Evolutionary conservation across 2,329 filamentous ascomycete genomes (phyloP).

Genomic region (Penicillium hesseltinei): DNA sequence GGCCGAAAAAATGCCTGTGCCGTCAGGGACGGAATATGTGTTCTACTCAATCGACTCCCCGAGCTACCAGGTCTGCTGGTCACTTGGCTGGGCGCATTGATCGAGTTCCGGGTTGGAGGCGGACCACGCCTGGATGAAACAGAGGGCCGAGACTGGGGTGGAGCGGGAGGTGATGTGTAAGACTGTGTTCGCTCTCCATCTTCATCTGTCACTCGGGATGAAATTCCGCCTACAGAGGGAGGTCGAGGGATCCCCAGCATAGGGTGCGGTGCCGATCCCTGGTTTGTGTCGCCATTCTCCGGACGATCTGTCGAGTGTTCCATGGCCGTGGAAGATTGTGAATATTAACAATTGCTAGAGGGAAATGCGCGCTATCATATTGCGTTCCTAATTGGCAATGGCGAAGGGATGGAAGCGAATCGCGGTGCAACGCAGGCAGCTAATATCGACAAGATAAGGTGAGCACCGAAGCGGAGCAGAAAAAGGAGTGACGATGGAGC

Average conservation of each 20-base stretch:
- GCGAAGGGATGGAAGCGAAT: slow-evolving; percentile 5
- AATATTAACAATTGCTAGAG: slow-evolving; percentile 13
- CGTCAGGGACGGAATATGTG: slow-evolving; percentile 84
- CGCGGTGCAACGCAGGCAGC: slow-evolving; percentile 1
- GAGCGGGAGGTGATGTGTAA: slow-evolving; percentile 48
- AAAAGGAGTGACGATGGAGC: slow-evolving; percentile 15
- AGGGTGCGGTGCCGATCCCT: slow-evolving; percentile 40
- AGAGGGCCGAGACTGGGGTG: slow-evolving; percentile 56
- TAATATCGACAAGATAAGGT: neutral
- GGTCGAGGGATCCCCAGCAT: slow-evolving; percentile 53
- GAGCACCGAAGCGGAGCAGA: neutral
- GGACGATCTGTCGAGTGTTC: slow-evolving; percentile 22
- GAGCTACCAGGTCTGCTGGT: slow-evolving; percentile 54
- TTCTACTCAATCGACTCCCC: slow-evolving; percentile 69
- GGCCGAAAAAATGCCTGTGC: slow-evolving; percentile 92
- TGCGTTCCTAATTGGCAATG: slow-evolving; percentile 9
- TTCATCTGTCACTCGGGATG: slow-evolving; percentile 69
- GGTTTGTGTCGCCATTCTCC: slow-evolving; percentile 43
- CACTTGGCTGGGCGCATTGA: slow-evolving; percentile 45
- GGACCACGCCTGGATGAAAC: slow-evolving; percentile 58
- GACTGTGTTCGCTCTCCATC: slow-evolving; percentile 47
- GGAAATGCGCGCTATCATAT: slow-evolving; percentile 24
- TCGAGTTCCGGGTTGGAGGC: slow-evolving; percentile 40
- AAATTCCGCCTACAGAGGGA: slow-evolving; percentile 52
- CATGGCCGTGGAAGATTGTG: slow-evolving; percentile 20